Evolutionary conservation across 805 yeast genomes (phyloP), one percentile per base, ranked within the genome.

Genomic region (Hanseniaspora lachancei): DNA sequence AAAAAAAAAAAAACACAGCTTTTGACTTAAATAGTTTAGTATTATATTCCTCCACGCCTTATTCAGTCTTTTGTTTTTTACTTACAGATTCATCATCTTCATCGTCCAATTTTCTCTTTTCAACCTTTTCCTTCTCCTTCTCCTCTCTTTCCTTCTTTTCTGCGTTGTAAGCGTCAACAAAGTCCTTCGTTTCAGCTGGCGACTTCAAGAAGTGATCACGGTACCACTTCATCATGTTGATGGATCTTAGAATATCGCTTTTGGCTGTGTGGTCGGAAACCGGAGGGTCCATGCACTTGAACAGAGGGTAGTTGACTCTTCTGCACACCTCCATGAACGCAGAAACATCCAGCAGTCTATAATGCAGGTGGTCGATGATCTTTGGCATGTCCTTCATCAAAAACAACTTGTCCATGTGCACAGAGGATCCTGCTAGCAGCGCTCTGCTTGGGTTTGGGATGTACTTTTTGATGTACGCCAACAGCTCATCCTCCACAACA

Each of bases 261-360:
- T 77, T 78, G 0, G 99, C 98, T 0, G 97, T 91, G 68, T 93
- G 99, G 1, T 76, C 76, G 21, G 77, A 74, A 49, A 69, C 70
- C 69, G 95, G 93, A 40, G 23, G 32, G 5, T 20, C 40, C 70
- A 73, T 56, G 62, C 64, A 57, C 23, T 67, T 67, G 69, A 83
- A 73, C 50, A 89, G 68, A 3, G 67, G 70, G 0, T 86, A 84
- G 66, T 87, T 87, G 64, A 85, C 89, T 63, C 97, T 80, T 47
- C 70, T 72, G 0, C 89, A 84, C 16, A 89, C 70, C 68, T 93
- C 98, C 77, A 81, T 78, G 47, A 93, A 71, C 1, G 89, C 74
- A n/a, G 95, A 82, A 16, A 93, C 98, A 64, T 93, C 99, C 42
- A 93, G 77, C 41, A 89, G 75, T 55, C 99, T 76, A 66, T 93